phyloP scores from a whole-genome alignment of 805 yeast species.

The Candida corydali region DNA sequence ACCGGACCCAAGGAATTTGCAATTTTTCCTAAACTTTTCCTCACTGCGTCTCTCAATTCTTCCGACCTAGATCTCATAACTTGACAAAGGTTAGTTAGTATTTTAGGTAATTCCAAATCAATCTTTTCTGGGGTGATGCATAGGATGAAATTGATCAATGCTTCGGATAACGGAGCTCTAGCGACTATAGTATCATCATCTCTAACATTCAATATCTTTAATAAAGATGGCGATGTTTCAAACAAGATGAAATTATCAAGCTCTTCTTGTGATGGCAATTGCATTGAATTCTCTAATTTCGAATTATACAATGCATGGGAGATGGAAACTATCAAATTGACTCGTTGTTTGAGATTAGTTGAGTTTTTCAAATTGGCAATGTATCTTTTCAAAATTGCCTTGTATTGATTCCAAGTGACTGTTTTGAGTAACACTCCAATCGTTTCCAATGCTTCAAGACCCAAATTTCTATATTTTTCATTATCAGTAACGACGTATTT shows the following conservation, averaged over 20 bases:
- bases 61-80: constrained; percentile 80
- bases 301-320: constrained; percentile 47
- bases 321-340: constrained; percentile 53
- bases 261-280: constrained; percentile 23
- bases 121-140: constrained; percentile 57
- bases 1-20: constrained; percentile 63
- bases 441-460: constrained; percentile 61
- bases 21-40: constrained; percentile 69
- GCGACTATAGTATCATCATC: constrained; percentile 75
- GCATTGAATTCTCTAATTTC: constrained; percentile 14
- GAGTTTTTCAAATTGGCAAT: constrained; percentile 39
- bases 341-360: constrained; percentile 49
- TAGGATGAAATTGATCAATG: constrained; percentile 62
- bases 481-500: constrained; percentile 63
- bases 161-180: constrained; percentile 79
- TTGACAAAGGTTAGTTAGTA: constrained; percentile 83
- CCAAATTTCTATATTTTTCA: constrained; percentile 52
- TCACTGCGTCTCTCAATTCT: constrained; percentile 80
- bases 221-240: constrained; percentile 60
- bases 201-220: constrained; percentile 55
- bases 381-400: constrained; percentile 70
- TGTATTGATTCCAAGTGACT: constrained; percentile 75
- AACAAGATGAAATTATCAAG: constrained; percentile 41
- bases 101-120: constrained; percentile 67
- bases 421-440: constrained; percentile 55